Evolutionary conservation across 441 rosid species (phyloP), one percentile per base, ranked within the genome.

Genomic region (Aquilaria agallochum): DNA sequence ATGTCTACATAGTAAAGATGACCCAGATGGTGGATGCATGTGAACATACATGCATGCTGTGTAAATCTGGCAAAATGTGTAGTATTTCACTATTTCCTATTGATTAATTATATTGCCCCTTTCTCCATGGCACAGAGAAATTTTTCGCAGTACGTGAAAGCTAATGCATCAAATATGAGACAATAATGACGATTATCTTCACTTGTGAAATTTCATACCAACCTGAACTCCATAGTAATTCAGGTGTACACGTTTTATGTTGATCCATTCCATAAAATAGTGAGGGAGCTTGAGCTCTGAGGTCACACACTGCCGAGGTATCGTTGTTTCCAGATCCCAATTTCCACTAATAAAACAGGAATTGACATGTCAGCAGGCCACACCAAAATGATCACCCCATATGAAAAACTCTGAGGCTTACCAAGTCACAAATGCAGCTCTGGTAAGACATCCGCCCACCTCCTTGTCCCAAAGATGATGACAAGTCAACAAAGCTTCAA

Each of bases 381-480:
- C 0, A 40, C 9, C 36, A 2, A 46, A 46, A 4, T 15, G 31
- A 58, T 9, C 11, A 9, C 9, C 31, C 7, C 27, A 30, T 53
- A 30, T 47, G 44, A 53, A 27, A 6, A 53, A 32, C 5, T 30
- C 15, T 7, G 30, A 31, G 44, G 72, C 85, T 77, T 71, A 88
- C 97, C 97, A 88, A 60, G 91, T 90, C 50, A 86, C 83, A 74
- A 90, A 88, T 52, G 97, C 97, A 54, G 95, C 91, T 66, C 69
- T 72, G 55, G 78, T 72, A 56, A 88, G 84, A 67, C 10, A 14
- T n/a, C 84, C 78, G 15, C 68, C 77, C 44, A 57, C 70, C 61
- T 75, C 76, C 70, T 76, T 78, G 63, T 48, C 74, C 91, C 91
- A 88, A 73, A 88, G 71, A 56, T 54, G 55, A 73, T 84, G 91